phyloP scores from a whole-genome alignment of 2,329 filamentous ascomycete genomes.

The Monilinia polystroma region DNA sequence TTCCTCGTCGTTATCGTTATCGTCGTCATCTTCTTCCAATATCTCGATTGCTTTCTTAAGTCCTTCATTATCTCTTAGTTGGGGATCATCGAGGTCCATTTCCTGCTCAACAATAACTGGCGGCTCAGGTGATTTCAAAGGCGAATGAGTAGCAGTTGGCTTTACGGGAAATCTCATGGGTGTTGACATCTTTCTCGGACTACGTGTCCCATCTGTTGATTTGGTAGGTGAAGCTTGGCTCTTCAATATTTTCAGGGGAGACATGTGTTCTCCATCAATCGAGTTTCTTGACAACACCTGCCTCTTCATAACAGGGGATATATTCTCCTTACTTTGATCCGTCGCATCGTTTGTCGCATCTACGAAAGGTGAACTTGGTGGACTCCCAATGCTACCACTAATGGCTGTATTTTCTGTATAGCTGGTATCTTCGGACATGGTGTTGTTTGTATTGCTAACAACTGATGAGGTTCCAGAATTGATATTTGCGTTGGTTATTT shows the following conservation, averaged over 20 bases:
- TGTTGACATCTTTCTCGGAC: conserved; percentile 49
- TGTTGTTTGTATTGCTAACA: conserved; percentile 26
- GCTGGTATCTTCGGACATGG: conserved; percentile 33
- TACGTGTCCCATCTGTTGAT: conserved; percentile 36
- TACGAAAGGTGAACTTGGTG: conserved; percentile 39
- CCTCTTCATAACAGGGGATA: conserved; percentile 36
- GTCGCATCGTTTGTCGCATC: conserved; percentile 28
- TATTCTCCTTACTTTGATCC: conserved; percentile 34
- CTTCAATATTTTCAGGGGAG: conserved; percentile 38
- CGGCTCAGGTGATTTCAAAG: conserved; percentile 39
- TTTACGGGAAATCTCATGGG: conserved; percentile 63
- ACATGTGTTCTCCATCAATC: conserved; percentile 33
- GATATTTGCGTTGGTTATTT: conserved; percentile 13
- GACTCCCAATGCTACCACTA: conserved; percentile 32
- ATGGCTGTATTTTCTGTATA: conserved; percentile 31
- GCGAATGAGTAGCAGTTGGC: conserved; percentile 41
- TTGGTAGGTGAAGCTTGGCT: conserved; percentile 34
- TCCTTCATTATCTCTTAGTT: conserved; percentile 54
- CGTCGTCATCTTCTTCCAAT: conserved; percentile 52
- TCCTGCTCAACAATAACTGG: conserved; percentile 30
- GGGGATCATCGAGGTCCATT: conserved; percentile 48
- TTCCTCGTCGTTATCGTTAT: conserved; percentile 35
- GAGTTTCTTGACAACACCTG: conserved; percentile 33
- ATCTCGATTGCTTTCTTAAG: conserved; percentile 61
- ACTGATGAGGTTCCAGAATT: conserved; percentile 27